phyloP scores from a whole-genome alignment of 2,329 filamentous ascomycete species.

The Colletotrichum acutatum region DNA sequence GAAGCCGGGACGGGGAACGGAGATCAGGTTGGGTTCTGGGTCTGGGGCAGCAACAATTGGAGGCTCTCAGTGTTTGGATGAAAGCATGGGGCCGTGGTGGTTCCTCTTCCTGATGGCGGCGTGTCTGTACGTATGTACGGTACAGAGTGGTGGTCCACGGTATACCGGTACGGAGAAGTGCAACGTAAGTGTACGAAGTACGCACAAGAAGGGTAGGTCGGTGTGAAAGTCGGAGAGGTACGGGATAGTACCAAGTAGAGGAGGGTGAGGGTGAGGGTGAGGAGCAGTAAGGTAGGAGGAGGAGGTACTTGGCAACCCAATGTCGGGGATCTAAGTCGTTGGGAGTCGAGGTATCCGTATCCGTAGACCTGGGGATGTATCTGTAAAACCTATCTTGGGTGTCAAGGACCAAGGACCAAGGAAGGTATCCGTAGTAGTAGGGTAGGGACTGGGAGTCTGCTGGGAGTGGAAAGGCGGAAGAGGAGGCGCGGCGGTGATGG shows the following conservation, averaged over 20 bases:
- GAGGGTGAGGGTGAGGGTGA: constrained; percentile 13
- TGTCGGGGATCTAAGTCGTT: constrained; percentile 1
- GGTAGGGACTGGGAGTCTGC: neutral
- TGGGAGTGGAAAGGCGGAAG: neutral
- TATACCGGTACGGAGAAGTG: neutral
- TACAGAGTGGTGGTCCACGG: neutral
- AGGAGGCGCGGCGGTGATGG: constrained; percentile 8
- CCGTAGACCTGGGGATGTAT: neutral
- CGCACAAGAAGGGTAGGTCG: constrained; percentile 14
- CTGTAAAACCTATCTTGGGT: constrained; percentile 12
- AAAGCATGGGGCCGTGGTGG: constrained; percentile 31
- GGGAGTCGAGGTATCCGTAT: neutral
- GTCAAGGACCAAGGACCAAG: neutral
- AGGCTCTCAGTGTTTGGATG: constrained; percentile 28
- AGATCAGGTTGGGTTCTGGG: neutral
- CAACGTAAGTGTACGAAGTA: constrained; percentile 11
- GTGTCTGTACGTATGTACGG: neutral
- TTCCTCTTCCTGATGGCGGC: constrained; percentile 3
- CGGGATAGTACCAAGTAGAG: constrained; percentile 7
- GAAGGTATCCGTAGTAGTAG: neutral
- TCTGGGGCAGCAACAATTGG: constrained; percentile 14
- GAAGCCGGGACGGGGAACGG: constrained; percentile 25
- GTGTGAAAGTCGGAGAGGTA: constrained; percentile 32
- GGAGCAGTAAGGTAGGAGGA: neutral
- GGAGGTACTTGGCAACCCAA: constrained; percentile 4